These are phyloP conservation scores for Parmelia sp. DNA, from an alignment of 495 filamentous ascomycete genomes.

Conservation along the genomic window DNA sequence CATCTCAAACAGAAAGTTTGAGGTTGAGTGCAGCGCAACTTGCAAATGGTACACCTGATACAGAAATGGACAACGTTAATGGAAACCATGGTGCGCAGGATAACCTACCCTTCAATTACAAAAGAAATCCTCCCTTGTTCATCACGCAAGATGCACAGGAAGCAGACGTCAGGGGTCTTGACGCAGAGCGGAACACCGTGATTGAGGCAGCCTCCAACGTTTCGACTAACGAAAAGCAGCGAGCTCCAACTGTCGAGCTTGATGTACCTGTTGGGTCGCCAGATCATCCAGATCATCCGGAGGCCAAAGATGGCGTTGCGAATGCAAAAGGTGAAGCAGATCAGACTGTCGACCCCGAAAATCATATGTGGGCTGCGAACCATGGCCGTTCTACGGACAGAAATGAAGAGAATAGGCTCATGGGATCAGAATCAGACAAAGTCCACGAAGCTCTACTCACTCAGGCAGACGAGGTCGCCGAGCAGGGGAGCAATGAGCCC, in stretches of 20 bases:
- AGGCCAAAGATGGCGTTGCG: background rate
- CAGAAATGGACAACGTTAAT: background rate
- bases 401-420: background rate
- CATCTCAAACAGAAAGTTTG: background rate
- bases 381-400: background rate
- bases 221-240: background rate
- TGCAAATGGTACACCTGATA: background rate
- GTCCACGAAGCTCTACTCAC: background rate
- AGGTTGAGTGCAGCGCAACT: background rate
- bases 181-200: background rate
- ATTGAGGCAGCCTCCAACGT: background rate
- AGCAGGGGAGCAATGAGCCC: background rate
- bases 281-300: background rate
- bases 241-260: background rate
- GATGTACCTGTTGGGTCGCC: background rate
- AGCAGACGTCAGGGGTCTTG: too few species aligned
- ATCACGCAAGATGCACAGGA: background rate
- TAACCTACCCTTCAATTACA: background rate
- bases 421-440: background rate
- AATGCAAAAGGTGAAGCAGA: background rate
- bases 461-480: background rate
- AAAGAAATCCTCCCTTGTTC: background rate
- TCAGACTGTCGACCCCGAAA: background rate
- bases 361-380: background rate
- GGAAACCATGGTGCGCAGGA: conserved; percentile 8